A percentile compares a stretch with the other conserved stretches of the same genome.
These are phyloP conservation scores for Rachicladosporium sp. DNA, from an alignment of 2,329 filamentous ascomycete species.

Conservation along the genomic window DNA sequence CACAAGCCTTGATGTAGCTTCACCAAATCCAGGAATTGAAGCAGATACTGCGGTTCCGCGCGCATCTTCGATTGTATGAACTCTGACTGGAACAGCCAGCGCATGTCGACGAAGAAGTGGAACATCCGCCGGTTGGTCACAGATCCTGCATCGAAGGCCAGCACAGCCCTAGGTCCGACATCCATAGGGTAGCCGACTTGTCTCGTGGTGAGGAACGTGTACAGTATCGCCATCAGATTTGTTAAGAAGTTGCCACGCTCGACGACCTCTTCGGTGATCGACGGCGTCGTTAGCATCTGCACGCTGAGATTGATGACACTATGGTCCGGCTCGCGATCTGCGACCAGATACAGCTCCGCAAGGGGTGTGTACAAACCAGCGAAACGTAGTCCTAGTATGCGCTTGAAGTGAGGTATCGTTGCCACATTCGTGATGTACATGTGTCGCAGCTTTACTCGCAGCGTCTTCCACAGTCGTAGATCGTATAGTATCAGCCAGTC, in stretches of 20 bases:
- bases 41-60: constrained; percentile 70
- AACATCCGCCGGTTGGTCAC: constrained; percentile 93
- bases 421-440: constrained; percentile 96
- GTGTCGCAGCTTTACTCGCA: constrained; percentile 78
- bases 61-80: constrained; percentile 80
- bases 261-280: constrained; percentile 91
- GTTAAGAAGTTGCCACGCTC: constrained; percentile 92
- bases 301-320: constrained; percentile 96
- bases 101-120: constrained; percentile 91
- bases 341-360: constrained; percentile 88
- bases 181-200: constrained; percentile 92
- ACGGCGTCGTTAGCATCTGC: constrained; percentile 92
- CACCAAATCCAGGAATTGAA: constrained; percentile 90
- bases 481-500: constrained; percentile 95
- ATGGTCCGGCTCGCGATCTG: constrained; percentile 90
- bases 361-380: constrained; percentile 87
- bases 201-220: constrained; percentile 89
- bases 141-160: constrained; percentile 88
- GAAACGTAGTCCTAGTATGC: constrained; percentile 79
- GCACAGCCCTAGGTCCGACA: constrained; percentile 69
- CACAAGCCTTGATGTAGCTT: constrained; percentile 96
- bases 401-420: constrained; percentile 90
- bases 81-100: constrained; percentile 77
- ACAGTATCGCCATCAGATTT: constrained; percentile 87
- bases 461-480: constrained; percentile 89